Percentiles rank a stretch among this genome's conserved stretches.
These are phyloP conservation scores for Triticum turgidum DNA, from an alignment of 176 grass and related monocot species.

Conservation along the genomic window DNA sequence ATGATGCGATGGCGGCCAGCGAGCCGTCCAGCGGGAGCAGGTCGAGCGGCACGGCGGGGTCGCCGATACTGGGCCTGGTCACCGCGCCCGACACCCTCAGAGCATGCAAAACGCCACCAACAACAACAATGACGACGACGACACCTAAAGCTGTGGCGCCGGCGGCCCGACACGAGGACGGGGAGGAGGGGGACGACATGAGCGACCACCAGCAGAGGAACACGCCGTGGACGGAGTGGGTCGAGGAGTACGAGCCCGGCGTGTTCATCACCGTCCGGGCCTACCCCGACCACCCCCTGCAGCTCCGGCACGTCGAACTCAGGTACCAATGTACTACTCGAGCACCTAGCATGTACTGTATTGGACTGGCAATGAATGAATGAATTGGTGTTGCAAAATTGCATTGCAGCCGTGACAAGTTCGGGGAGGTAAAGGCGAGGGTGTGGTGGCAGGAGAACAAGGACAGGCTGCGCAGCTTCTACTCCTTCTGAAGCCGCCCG, in stretches of 20 bases:
- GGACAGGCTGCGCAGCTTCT: constrained; percentile 5
- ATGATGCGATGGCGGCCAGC: background rate
- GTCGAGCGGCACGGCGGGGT: constrained; percentile 37
- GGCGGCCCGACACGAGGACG: background rate
- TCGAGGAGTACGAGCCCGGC: constrained; percentile 24
- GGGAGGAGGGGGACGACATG: background rate
- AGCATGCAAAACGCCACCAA: background rate
- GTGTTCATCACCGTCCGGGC: constrained; percentile 23
- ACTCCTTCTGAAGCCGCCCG: constrained; percentile 7
- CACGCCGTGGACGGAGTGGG: constrained; percentile 14
- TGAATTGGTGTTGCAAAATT: background rate
- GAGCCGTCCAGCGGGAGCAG: constrained; percentile 40
- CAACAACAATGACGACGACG: too few species aligned
- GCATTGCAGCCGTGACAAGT: constrained; percentile 19
- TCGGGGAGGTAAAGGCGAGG: constrained; percentile 24
- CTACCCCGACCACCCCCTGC: background rate
- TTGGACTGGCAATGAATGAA: too few species aligned
- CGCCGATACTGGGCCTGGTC: constrained; percentile 46
- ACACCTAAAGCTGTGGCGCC: background rate
- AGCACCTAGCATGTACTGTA: too few species aligned
- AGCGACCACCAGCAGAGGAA: background rate
- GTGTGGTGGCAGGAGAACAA: constrained; percentile 36
- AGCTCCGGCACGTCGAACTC: constrained; percentile 30
- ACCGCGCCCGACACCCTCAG: background rate
- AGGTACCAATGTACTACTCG: background rate